These are phyloP conservation scores for Inga leiocalycina DNA, from an alignment of 306 rosid species.

Conservation along the genomic window DNA sequence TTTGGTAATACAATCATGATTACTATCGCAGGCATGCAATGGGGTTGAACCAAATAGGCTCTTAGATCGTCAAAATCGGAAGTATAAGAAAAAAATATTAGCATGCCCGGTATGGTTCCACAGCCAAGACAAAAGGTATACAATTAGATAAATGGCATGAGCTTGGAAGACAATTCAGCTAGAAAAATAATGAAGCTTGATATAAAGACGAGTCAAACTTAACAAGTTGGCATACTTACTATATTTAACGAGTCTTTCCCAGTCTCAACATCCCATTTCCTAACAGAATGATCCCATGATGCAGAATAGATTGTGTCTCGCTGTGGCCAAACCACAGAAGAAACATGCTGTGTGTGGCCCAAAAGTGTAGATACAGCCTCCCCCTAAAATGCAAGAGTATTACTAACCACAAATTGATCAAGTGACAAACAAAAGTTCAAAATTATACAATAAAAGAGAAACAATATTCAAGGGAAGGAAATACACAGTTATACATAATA, in stretches of 20 bases:
- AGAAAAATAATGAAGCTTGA: not conserved
- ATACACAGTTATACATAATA: slow-evolving; percentile 13
- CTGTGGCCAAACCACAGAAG: slow-evolving; percentile 82
- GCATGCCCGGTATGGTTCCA: not conserved
- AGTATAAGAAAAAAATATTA: not conserved
- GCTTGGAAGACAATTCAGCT: not conserved
- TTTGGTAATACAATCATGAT: too few species aligned
- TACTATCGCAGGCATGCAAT: too few species aligned
- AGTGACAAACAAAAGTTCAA: not conserved
- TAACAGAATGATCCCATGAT: slow-evolving; percentile 90
- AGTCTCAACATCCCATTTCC: slow-evolving; percentile 85
- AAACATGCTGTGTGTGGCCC: slow-evolving; percentile 91
- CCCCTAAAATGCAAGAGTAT: slow-evolving; percentile 51
- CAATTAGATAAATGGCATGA: slow-evolving; percentile 6
- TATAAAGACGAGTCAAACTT: not conserved
- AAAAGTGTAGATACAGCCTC: slow-evolving; percentile 73
- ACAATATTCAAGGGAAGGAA: not conserved
- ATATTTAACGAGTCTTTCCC: slow-evolving; percentile 64
- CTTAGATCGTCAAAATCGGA: not conserved
- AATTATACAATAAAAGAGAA: slow-evolving; percentile 14
- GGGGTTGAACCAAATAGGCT: too few species aligned
- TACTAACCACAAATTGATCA: slow-evolving; percentile 1
- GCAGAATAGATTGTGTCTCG: slow-evolving; percentile 78
- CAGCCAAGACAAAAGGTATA: not conserved
- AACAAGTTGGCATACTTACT: slow-evolving; percentile 49